Base-by-base conservation (phyloP, 768 basidiomycete genomes). In the Xerocomellus dryophilus region DNA sequence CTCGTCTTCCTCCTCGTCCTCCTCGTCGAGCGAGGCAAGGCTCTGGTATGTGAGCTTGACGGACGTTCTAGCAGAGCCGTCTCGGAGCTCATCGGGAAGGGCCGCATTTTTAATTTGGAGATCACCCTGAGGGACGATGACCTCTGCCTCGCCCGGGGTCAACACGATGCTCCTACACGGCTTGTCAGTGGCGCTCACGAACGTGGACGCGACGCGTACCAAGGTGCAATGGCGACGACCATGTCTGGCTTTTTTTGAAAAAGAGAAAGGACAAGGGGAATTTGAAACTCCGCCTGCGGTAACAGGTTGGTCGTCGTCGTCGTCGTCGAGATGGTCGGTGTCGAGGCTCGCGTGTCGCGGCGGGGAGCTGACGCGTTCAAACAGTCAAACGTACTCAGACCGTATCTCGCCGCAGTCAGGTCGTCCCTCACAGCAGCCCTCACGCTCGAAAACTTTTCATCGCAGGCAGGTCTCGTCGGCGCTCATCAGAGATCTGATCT, bases 371-470 rank as follows among this genome's bases (percentile, higher is more conserved):
- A 57, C 59, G 54, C 38, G 47, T 36, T 53, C 29, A 27, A 7
- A 52, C 62, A 98, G 96, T 96, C 96, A 2, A 97, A 98, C 78
- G 89, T 91, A 7, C 79, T 98, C 43, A 82, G 96, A 66, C 95
- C 96, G 4, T 98, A 99, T 73, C 87, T 99, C 50, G 89, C 92
- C 21, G 94, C 94, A 18, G 97, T 99, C 51, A 81, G 97, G 60
- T 93, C 93, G 7, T 97, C 97, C 21, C 79, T 99, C 46, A 98
- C 96, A n/a, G 96, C 97, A 29, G 95, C 97, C 3, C 78, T 99
- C 61, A 98, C 95, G 1, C 79, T 99, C 57, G 93, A 99, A 77
- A 93, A 95, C 81, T 99, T 99, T 78, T 84, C 93, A 45, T 98
- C 96, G 11, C 96, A 99, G 63, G 65, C 49, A 15, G 2, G 50